Evolutionary conservation across 2,329 filamentous ascomycete species (phyloP), one percentile per base, ranked within the genome.

Genomic region (Apiospora kogelbergensis): DNA sequence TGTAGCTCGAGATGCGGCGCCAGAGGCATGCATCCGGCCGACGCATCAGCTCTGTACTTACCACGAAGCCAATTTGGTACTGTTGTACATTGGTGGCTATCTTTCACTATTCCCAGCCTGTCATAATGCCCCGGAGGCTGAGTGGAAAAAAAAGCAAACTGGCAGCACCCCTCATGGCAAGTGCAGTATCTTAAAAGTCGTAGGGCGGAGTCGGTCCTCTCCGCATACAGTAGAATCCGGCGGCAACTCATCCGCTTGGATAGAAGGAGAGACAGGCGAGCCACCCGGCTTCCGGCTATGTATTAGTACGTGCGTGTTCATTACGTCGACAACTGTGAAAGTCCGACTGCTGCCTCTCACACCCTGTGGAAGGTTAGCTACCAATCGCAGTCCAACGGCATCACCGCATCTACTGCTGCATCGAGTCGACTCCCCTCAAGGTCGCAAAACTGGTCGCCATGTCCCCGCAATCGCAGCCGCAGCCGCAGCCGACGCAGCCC

Each of bases 401-500:
- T 17, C 46, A 26, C 22, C 22, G 15, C 46, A 33, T 20, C 20
- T 20, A n/a, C 26, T 30, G 26, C 26, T 33, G 26, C 26, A 33
- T 33, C 11, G 11, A 46, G 17, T 24, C 4, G 20, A 30, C 26
- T 30, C 33, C 22, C 3, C 13, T 15, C 11, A 42, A 48, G 46
- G 10, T 48, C 45, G n/a, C 11, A 33, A 20, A 57, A 20, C 5
- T 24, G 26, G 48, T 33, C 26, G 15, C 48, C 26, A 57, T 57
- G 48, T 20, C 48, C 26, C 17, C 74, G 6, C 73, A 75, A 45
- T 76, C 75, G 0, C 45, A 70, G 33, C 17, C 74, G 6, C 73
- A 75, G 45, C 76, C 75, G 0, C 45, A 70, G 33, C 76, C 76
- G 10, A 68, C 70, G 45, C 76, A 76, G 53, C 75, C 75, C 3